Conservation (phyloP, 2,329 filamentous ascomycete species). For the Aspergillus fumigatus region DNA sequence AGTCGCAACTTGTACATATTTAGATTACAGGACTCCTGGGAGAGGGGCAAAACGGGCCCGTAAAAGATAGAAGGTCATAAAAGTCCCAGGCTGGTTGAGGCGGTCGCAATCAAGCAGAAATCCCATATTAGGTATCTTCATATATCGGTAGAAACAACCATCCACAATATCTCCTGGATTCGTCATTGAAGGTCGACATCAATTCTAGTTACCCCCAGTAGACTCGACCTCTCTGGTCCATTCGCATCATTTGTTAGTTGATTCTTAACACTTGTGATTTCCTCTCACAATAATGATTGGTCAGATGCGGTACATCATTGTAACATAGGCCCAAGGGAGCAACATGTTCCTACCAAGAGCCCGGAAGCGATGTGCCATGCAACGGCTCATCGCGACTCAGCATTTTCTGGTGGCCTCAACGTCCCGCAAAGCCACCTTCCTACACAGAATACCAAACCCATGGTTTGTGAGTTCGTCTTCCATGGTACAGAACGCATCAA, state of each 20-base stretch:
- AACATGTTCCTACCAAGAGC: background rate
- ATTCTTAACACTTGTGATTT: background rate
- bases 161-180: background rate
- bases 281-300: too few species aligned
- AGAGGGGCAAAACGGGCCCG: background rate
- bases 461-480: background rate
- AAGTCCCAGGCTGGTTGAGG: background rate
- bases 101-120: background rate
- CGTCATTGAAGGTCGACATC: background rate
- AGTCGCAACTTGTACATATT: background rate
- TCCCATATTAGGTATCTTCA: background rate
- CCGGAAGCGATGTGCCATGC: background rate
- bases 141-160: background rate
- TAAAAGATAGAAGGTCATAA: background rate
- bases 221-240: background rate
- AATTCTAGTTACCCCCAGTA: background rate
- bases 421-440: background rate
- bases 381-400: background rate
- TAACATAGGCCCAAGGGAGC: background rate
- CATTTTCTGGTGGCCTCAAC: background rate
- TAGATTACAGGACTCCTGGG: background rate
- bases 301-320: background rate
- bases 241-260: background rate
- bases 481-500: conserved; percentile 6
- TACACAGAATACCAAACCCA: conserved; percentile 1